Evolutionary conservation across 257 asterid genomes (phyloP).

Genomic region (Cynanchum wilfordii): DNA sequence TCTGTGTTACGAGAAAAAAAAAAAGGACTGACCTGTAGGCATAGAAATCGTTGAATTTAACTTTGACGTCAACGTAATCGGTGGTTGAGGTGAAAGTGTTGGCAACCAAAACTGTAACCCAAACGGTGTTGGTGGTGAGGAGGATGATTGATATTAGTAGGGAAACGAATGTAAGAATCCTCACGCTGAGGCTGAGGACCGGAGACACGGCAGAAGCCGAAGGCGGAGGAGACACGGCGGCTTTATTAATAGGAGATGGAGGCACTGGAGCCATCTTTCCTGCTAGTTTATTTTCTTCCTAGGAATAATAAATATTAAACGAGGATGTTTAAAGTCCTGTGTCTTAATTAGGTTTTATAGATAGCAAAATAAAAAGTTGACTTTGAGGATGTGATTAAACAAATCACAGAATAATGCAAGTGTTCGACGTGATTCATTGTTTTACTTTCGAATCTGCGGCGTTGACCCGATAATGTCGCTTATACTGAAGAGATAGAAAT

Average conservation of each 20-base stretch:
- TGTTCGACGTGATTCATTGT: not conserved
- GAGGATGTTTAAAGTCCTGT: too few species aligned
- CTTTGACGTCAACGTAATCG: not conserved
- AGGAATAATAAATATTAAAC: too few species aligned
- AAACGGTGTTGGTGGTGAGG: constrained; percentile 21
- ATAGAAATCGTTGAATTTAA: constrained; percentile 27
- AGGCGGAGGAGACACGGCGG: not conserved
- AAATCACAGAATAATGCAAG: not conserved
- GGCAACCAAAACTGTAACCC: constrained; percentile 8
- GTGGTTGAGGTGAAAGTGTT: not conserved
- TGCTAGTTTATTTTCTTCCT: not conserved
- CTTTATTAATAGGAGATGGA: too few species aligned
- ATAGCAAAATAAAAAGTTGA: not conserved
- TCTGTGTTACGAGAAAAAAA: too few species aligned
- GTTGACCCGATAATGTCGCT: constrained; percentile 1
- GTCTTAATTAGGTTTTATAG: not conserved
- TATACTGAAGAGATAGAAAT: not conserved
- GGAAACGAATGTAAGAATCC: constrained; percentile 30
- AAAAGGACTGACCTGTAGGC: constrained; percentile 18
- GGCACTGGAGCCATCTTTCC: constrained; percentile 20
- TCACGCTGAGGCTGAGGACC: constrained; percentile 17
- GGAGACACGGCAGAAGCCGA: constrained; percentile 24
- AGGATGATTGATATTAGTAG: constrained; percentile 26
- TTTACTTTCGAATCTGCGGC: not conserved
- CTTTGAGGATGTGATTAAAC: not conserved